Base-by-base conservation (phyloP, 768 basidiomycete genomes). In the Rhodosporidiobolus odoratus region DNA sequence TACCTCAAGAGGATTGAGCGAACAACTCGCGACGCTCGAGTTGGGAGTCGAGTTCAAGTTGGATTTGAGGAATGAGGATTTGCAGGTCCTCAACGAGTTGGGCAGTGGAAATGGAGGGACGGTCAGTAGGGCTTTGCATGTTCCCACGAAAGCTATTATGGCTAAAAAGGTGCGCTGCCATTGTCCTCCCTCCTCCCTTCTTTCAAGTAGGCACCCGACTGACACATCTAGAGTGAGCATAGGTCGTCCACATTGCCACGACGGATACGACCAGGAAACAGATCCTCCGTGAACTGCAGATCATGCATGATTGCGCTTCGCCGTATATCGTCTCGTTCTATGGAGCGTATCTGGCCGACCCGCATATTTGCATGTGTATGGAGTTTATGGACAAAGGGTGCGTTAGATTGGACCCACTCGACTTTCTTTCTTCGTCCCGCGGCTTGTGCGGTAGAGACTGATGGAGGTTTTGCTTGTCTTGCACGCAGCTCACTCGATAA, bases 311-410 rank as follows among this genome's bases (percentile, higher is more conserved):
- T 80, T 74, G 72, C 60, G 34, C 38, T 7, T 69, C 66, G 17
- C 71, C 71, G 17, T 91, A 92, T 80, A 99, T 99, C 79, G 90
- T 99, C 76, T 93, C 91, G 0, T 99, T 97, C 83, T 94, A 89
- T 78, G 96, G 96, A 71, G 96, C 96, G 62, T 99, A 92, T 82
- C 83, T 98, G 40, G 87, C 90, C 4, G 96, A 99, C 80, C 95
- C 95, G 19, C 97, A 98, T 77, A 95, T 99, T 78, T 96, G 96
- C 80, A 95, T 77, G 75, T 98, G 93, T 81, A 97, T 99, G 89
- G 96, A 99, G 79, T 90, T 81, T 80, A 89, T 89, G 90, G 89
- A 95, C 84, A 93, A 91, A 79, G 90, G 92, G 71, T 92, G 88
- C 56, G 71, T 38, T 19, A 21, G 3, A 19, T 23, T 3, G 10